These are phyloP conservation scores for Leptographium galeiforme DNA, from an alignment of 2,329 filamentous ascomycete species.

Conservation along the genomic window DNA sequence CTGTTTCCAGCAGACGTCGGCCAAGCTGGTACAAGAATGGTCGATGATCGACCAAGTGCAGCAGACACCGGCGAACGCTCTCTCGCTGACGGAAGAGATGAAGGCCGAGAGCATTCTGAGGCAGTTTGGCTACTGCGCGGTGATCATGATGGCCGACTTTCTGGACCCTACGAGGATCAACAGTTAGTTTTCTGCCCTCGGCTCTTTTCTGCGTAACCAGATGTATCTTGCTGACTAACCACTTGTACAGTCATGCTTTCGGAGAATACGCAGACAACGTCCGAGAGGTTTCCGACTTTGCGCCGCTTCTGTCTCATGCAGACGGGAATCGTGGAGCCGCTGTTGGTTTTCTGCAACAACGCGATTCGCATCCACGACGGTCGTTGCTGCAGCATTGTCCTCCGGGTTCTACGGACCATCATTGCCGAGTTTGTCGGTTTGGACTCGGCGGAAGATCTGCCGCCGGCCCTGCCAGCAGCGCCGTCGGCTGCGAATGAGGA, in stretches of 20 bases:
- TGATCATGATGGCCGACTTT: conserved; percentile 82
- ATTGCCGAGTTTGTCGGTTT: conserved; percentile 58
- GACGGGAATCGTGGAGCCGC: conserved; percentile 66
- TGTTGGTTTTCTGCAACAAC: conserved; percentile 85
- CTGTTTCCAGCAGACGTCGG: conserved; percentile 75
- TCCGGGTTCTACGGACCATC: conserved; percentile 75
- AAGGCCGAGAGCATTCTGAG: conserved; percentile 91
- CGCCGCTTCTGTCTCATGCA: conserved; percentile 72
- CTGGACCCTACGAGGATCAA: conserved; percentile 59
- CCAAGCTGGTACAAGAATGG: conserved; percentile 83
- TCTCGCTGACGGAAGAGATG: conserved; percentile 89
- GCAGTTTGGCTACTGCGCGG: conserved; percentile 82
- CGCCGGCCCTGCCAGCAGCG: conserved; percentile 1
- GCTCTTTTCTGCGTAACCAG: not conserved
- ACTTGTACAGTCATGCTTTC: conserved; percentile 19
- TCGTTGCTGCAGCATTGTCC: conserved; percentile 72
- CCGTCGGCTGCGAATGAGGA: not conserved
- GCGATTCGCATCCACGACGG: conserved; percentile 82
- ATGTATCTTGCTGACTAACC: no score
- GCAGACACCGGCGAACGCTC: conserved; percentile 50
- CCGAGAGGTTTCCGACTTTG: conserved; percentile 41
- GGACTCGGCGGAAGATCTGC: not conserved
- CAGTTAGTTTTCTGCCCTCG: conserved; percentile 26
- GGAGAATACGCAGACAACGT: conserved; percentile 16
- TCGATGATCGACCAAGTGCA: conserved; percentile 55